Conservation (phyloP, 352 stramenopile genomes). For the Globisporangium okanoganense region DNA sequence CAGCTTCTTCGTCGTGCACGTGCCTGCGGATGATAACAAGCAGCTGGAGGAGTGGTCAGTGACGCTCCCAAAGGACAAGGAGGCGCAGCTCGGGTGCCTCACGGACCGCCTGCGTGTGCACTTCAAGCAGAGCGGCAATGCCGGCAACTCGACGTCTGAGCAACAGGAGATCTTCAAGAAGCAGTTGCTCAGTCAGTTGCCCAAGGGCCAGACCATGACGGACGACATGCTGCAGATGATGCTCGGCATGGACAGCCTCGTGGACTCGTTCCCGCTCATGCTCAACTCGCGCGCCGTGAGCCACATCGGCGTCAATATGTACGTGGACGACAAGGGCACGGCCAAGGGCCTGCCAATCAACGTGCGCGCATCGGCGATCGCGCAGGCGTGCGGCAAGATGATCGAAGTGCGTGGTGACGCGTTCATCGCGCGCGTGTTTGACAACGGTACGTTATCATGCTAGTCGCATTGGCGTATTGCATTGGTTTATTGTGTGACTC, state of each 20-base stretch:
- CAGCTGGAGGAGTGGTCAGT: conserved; percentile 74
- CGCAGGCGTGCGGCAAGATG: conserved; percentile 76
- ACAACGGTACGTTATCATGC: conserved; percentile 68
- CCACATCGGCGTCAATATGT: conserved; percentile 86
- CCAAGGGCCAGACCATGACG: conserved; percentile 54
- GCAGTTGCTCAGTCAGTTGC: conserved; percentile 71
- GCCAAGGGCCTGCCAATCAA: conserved; percentile 81
- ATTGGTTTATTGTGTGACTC: not conserved
- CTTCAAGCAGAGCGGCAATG: conserved; percentile 51
- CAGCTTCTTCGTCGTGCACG: conserved; percentile 72
- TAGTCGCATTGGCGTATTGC: not conserved
- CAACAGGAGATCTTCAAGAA: conserved; percentile 81
- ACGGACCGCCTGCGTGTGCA: conserved; percentile 77
- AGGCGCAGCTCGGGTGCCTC: conserved; percentile 74
- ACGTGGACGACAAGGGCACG: conserved; percentile 89
- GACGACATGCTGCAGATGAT: conserved; percentile 85
- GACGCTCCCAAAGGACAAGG: conserved; percentile 67
- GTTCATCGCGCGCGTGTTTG: conserved; percentile 85
- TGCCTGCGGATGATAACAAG: conserved; percentile 49
- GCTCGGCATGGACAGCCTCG: conserved; percentile 83
- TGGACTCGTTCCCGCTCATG: conserved; percentile 86
- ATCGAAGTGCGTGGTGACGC: conserved; percentile 84
- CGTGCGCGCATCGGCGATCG: conserved; percentile 72
- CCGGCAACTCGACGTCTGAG: conserved; percentile 31
- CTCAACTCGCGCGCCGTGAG: conserved; percentile 68